Conservation (phyloP, 1,284 basidiomycete species). For the Cryptococcus amylolentus region DNA sequence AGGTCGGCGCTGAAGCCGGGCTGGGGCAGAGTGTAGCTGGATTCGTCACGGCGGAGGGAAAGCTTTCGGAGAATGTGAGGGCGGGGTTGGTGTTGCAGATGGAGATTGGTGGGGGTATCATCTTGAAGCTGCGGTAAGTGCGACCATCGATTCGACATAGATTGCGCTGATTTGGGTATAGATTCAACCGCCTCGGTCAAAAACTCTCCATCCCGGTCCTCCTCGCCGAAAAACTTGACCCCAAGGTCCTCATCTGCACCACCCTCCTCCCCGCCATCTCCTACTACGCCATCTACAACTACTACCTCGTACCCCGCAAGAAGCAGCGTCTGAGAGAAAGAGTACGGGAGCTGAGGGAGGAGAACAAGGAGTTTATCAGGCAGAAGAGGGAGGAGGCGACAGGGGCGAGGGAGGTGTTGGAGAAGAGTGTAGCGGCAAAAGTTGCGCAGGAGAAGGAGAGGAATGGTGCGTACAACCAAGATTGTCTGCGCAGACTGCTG, state of each 20-base stretch:
- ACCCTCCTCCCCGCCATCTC: conserved; percentile 57
- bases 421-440: conserved; percentile 49
- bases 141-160: background rate
- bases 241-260: conserved; percentile 53
- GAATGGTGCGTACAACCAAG: conserved; percentile 35
- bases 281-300: conserved; percentile 58
- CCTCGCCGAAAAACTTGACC: conserved; percentile 55
- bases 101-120: conserved; percentile 34
- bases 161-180: conserved; percentile 2
- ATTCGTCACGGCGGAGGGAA: conserved; percentile 43
- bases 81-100: conserved; percentile 35
- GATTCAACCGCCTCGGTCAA: conserved; percentile 54
- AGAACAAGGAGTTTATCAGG: conserved; percentile 60
- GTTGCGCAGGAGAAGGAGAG: conserved; percentile 47
- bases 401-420: conserved; percentile 54
- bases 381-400: conserved; percentile 59
- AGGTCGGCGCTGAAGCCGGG: conserved; percentile 45
- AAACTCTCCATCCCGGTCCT: conserved; percentile 57
- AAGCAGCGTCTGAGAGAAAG: conserved; percentile 53
- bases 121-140: conserved; percentile 31
- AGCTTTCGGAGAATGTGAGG: conserved; percentile 37
- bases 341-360: conserved; percentile 57
- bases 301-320: conserved; percentile 58
- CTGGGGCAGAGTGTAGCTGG: conserved; percentile 25
- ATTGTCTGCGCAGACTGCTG: background rate